Evolutionary conservation across 495 filamentous ascomycete species (phyloP).

Genomic region (Penicillium soppii): DNA sequence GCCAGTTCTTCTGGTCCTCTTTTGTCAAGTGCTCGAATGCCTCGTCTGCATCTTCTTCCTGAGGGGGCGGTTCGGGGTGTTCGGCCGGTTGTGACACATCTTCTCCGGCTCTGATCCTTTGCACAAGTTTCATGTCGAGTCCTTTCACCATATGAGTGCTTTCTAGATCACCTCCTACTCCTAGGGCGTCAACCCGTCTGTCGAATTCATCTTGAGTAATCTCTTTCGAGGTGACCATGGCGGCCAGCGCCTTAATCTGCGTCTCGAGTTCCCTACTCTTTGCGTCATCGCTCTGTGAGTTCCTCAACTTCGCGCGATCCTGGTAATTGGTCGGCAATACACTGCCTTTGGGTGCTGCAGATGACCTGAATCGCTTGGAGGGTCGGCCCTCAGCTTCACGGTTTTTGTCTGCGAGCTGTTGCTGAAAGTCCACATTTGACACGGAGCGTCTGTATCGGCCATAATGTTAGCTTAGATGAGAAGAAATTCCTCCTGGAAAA

Average conservation of each 20-base stretch:
- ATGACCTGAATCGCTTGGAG: slow-evolving; percentile 70
- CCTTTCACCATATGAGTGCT: slow-evolving; percentile 90
- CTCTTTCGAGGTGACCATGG: slow-evolving; percentile 76
- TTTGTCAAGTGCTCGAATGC: slow-evolving; percentile 72
- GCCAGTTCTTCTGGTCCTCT: slow-evolving; percentile 59
- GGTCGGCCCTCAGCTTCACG: slow-evolving; percentile 46
- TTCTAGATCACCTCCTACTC: slow-evolving; percentile 72
- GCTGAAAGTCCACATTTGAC: slow-evolving; percentile 69
- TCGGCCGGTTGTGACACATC: slow-evolving; percentile 49
- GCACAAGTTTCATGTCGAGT: slow-evolving; percentile 78
- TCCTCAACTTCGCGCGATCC: slow-evolving; percentile 68
- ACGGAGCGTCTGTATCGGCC: slow-evolving; percentile 62
- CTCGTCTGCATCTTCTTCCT: slow-evolving; percentile 61
- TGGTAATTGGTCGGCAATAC: slow-evolving; percentile 77
- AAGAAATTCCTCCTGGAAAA: no score
- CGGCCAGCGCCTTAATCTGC: slow-evolving; percentile 75
- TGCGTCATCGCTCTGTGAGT: slow-evolving; percentile 31
- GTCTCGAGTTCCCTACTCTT: slow-evolving; percentile 50
- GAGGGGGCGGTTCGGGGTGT: slow-evolving; percentile 14
- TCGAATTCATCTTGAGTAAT: slow-evolving; percentile 76
- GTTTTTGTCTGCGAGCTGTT: slow-evolving; percentile 79
- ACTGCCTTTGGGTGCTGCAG: slow-evolving; percentile 79
- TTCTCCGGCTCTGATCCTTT: slow-evolving; percentile 70
- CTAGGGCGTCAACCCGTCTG: slow-evolving; percentile 66
- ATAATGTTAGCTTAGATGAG: slow-evolving; percentile 26